Evolutionary conservation across 768 basidiomycete species (phyloP), one percentile per base, ranked within the genome.

Genomic region (Lactifluus hygrophoroides): DNA sequence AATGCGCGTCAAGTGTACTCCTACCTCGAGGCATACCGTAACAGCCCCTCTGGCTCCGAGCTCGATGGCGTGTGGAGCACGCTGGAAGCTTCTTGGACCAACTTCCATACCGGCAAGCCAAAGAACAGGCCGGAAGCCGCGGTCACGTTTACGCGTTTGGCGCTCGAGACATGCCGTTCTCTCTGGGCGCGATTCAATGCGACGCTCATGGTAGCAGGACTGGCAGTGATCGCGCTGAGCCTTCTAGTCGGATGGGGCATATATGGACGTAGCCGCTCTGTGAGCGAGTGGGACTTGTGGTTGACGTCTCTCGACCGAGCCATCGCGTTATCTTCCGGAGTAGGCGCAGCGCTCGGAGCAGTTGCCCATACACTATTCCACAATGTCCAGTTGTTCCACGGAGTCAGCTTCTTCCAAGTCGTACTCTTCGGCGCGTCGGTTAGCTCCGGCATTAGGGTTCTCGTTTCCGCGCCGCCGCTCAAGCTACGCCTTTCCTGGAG

Each of bases 101-200:
- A 35, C 3, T 37, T 51, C 13, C 43, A 47, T 27, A 51, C 57
- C 16, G 19, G 51, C 32, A 23, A 21, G 21, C n/a, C 50, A 25
- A 43, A 14, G 21, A 53, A 25, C 53, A 64, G 9, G 48, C 50
- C 17, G 49, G 64, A 56, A 64, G 65, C 64, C 1, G 56, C 69
- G 40, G 71, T 77, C 48, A 71, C 76, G 17, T 92, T 83, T 67
- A 82, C 80, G 13, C 76, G 83, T 9, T 69, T 76, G 16, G 82
- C 88, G 5, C 77, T 94, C 34, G 72, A 77, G 1, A 79, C 79
- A 2, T 94, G 94, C 67, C 86, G 94, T 7, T 71, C 80, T 13
- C 82, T 97, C 54, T 99, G 96, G 96, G 95, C 96, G 1, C 90
- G 91, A 66, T 98, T 99, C 76, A 90, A 93, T 63, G 75, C 86